These are phyloP conservation scores for Eustoma russellianum DNA, from an alignment of 257 asterid genomes.

Conservation along the genomic window DNA sequence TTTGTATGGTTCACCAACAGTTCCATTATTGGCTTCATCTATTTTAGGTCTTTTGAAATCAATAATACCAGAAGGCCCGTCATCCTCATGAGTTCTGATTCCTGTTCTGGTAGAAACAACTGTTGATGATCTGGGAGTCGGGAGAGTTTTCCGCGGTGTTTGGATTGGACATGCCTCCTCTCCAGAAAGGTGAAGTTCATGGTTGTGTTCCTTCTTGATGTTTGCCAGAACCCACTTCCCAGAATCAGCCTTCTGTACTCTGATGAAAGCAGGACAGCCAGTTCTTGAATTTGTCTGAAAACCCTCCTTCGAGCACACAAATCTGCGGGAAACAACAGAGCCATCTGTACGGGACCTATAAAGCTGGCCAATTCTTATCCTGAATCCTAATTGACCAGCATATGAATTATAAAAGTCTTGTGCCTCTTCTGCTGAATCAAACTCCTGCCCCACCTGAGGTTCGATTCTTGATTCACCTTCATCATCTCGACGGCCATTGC, in stretches of 20 bases:
- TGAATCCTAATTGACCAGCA: conserved; percentile 70
- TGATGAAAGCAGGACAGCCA: conserved; percentile 86
- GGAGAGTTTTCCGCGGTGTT: conserved; percentile 47
- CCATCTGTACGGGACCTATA: conserved; percentile 86
- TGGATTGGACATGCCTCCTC: conserved; percentile 56
- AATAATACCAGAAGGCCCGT: conserved; percentile 41
- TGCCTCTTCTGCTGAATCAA: conserved; percentile 79
- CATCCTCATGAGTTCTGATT: conserved; percentile 79
- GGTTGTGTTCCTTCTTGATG: conserved; percentile 82
- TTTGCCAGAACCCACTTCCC: conserved; percentile 88
- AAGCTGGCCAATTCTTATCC: conserved; percentile 85
- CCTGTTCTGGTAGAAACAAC: conserved; percentile 83
- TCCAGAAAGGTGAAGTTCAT: conserved; percentile 52
- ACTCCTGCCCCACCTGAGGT: conserved; percentile 72
- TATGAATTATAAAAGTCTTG: conserved; percentile 70
- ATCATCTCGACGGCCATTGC: conserved; percentile 40
- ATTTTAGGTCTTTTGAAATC: conserved; percentile 64
- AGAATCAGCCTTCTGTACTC: conserved; percentile 72
- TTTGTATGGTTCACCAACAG: conserved; percentile 58
- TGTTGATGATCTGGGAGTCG: conserved; percentile 52
- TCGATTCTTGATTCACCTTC: conserved; percentile 58
- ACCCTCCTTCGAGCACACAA: conserved; percentile 89
- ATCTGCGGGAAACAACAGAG: conserved; percentile 71
- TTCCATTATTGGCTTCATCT: conserved; percentile 46
- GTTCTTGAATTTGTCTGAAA: conserved; percentile 84